phyloP scores from a whole-genome alignment of 148 eudicot genomes.

The Rhododendron simsii region DNA sequence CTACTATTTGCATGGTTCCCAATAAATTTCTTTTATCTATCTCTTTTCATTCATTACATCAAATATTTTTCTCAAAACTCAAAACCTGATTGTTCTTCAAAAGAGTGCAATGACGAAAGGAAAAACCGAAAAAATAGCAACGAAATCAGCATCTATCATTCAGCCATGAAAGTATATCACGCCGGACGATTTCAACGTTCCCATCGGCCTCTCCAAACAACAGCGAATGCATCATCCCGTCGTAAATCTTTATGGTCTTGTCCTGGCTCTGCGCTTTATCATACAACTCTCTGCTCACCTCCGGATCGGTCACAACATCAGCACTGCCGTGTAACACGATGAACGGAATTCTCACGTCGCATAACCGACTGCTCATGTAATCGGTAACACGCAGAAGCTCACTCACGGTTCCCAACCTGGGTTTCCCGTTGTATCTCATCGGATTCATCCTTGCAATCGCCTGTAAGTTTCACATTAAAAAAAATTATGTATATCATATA shows the following conservation, averaged over 20 bases:
- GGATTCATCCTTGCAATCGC: slow-evolving; percentile 62
- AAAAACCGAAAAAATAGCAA: background rate
- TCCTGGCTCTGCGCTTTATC: slow-evolving; percentile 67
- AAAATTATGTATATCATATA: background rate
- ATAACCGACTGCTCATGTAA: slow-evolving; percentile 38
- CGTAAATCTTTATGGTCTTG: slow-evolving; percentile 66
- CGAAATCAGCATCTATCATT: slow-evolving; percentile 41
- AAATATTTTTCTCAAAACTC: no score
- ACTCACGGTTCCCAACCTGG: slow-evolving; percentile 80
- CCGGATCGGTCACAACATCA: slow-evolving; percentile 87
- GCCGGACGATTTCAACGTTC: slow-evolving; percentile 65
- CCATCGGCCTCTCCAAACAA: slow-evolving; percentile 94
- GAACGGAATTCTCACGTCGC: slow-evolving; percentile 54
- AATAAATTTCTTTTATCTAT: no score
- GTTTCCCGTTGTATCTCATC: slow-evolving; percentile 68
- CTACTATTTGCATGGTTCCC: no score
- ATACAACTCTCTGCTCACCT: slow-evolving; percentile 66
- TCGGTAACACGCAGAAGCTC: slow-evolving; percentile 77
- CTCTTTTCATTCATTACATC: no score
- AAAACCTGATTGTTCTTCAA: background rate
- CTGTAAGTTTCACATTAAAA: background rate
- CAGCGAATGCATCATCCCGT: slow-evolving; percentile 90
- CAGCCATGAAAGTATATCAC: slow-evolving; percentile 73
- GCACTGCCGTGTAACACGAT: slow-evolving; percentile 75
- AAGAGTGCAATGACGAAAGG: background rate